Conservation (phyloP, 768 basidiomycete species). For the Mycena polygramma region DNA sequence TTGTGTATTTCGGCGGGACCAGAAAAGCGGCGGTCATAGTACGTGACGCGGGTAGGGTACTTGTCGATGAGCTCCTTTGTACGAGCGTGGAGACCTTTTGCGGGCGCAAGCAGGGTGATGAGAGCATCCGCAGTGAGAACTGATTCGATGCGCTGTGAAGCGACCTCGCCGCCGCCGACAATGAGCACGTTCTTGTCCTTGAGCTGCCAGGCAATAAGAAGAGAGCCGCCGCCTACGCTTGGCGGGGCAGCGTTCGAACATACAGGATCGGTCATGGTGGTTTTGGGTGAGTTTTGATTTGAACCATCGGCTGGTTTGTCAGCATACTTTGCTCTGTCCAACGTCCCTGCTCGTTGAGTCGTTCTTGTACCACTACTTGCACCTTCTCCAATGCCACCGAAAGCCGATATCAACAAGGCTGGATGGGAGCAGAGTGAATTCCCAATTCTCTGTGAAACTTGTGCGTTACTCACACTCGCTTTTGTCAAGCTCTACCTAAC, state of each 20-base stretch:
- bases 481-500: slow-evolving; percentile 15
- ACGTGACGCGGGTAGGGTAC: slow-evolving; percentile 68
- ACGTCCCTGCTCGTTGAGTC: background rate
- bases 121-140: slow-evolving; percentile 84
- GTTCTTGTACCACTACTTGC: background rate
- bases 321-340: slow-evolving; percentile 11
- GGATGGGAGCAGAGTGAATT: slow-evolving; percentile 96
- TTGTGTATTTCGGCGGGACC: slow-evolving; percentile 75
- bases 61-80: slow-evolving; percentile 66
- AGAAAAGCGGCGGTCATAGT: slow-evolving; percentile 77
- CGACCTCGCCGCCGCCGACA: slow-evolving; percentile 95
- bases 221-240: slow-evolving; percentile 71
- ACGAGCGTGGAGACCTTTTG: slow-evolving; percentile 71
- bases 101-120: slow-evolving; percentile 84
- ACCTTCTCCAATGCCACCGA: slow-evolving; percentile 68
- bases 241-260: slow-evolving; percentile 25
- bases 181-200: slow-evolving; percentile 86
- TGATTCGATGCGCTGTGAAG: slow-evolving; percentile 88
- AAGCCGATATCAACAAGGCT: slow-evolving; percentile 95
- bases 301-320: slow-evolving; percentile 26
- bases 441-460: slow-evolving; percentile 94
- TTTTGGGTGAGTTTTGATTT: background rate
- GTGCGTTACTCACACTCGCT: slow-evolving; percentile 57
- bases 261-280: slow-evolving; percentile 28
- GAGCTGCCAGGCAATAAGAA: slow-evolving; percentile 96